These are phyloP conservation scores for Suhomyces kilbournensis DNA, from an alignment of 805 yeast genomes.

Conservation along the genomic window DNA sequence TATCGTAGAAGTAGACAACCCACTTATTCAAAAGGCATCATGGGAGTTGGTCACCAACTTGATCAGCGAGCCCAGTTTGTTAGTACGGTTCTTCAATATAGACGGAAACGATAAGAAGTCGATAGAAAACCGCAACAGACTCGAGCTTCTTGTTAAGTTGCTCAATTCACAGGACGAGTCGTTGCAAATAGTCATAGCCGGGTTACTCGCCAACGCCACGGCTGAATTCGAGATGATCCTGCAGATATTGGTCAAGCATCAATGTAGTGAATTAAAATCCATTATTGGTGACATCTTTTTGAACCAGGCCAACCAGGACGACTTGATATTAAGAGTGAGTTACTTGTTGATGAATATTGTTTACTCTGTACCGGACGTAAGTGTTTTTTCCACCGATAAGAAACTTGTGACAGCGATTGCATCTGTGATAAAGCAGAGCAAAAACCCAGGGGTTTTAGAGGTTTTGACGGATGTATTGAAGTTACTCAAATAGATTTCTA, in stretches of 20 bases:
- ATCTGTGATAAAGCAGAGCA: not conserved
- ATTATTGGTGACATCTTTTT: slow-evolving; percentile 21
- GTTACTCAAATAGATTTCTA: slow-evolving; percentile 4
- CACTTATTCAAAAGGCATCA: slow-evolving; percentile 53
- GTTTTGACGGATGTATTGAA: slow-evolving; percentile 15
- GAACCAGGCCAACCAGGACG: slow-evolving; percentile 20
- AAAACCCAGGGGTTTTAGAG: slow-evolving; percentile 10
- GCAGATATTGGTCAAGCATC: slow-evolving; percentile 18
- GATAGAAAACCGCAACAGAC: slow-evolving; percentile 24
- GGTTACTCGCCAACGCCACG: slow-evolving; percentile 40
- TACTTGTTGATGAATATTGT: slow-evolving; percentile 21
- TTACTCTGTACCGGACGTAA: slow-evolving; percentile 12
- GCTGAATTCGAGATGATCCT: slow-evolving; percentile 37
- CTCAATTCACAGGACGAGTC: slow-evolving; percentile 30
- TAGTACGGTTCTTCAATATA: slow-evolving; percentile 60
- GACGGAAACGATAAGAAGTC: slow-evolving; percentile 14
- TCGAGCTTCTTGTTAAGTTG: slow-evolving; percentile 29
- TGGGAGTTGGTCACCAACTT: slow-evolving; percentile 66
- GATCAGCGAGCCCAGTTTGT: slow-evolving; percentile 36
- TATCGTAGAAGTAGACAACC: slow-evolving; percentile 33
- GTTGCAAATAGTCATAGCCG: slow-evolving; percentile 32
- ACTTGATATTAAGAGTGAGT: slow-evolving; percentile 28
- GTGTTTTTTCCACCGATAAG: slow-evolving; percentile 3
- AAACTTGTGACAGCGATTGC: slow-evolving; percentile 4
- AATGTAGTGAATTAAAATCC: slow-evolving; percentile 14